Conservation (phyloP, 2,329 filamentous ascomycete genomes). For the Hypoxylon sp. region DNA sequence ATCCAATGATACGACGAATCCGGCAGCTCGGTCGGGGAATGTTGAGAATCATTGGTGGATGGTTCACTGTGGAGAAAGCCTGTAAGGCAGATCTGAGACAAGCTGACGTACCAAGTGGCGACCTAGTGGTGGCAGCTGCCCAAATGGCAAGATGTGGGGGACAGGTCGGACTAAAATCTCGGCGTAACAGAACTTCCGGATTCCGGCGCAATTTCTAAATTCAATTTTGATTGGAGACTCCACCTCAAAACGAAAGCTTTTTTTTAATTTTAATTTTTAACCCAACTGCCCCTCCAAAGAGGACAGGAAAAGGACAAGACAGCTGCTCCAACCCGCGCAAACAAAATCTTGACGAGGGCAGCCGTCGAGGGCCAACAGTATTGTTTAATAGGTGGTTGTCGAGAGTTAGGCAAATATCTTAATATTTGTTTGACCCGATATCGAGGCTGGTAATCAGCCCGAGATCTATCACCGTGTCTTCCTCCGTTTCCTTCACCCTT, state of each 20-base stretch:
- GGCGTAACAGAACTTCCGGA: conserved; percentile 33
- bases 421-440: conserved; percentile 36
- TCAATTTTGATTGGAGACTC: conserved; percentile 46
- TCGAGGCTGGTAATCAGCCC: conserved; percentile 61
- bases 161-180: conserved; percentile 11
- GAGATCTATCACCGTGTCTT: conserved; percentile 62
- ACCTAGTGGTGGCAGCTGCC: conserved; percentile 3
- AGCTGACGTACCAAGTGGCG: conserved; percentile 15
- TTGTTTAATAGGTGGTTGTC: conserved; percentile 31
- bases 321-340: conserved; percentile 42
- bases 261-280: conserved; percentile 41
- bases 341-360: conserved; percentile 39
- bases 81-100: conserved; percentile 33
- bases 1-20: conserved; percentile 40
- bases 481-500: conserved; percentile 55
- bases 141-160: conserved; percentile 1
- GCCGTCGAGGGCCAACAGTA: conserved; percentile 41
- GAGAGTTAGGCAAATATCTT: conserved; percentile 31
- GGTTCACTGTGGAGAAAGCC: conserved; percentile 20
- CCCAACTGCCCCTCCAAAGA: conserved; percentile 44
- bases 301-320: conserved; percentile 41
- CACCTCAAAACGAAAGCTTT: conserved; percentile 50
- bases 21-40: conserved; percentile 27
- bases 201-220: conserved; percentile 39
- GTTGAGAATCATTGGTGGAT: conserved; percentile 27